Evolutionary conservation across 768 basidiomycete genomes (phyloP).

Genomic region (Tubosaeta sp.): DNA sequence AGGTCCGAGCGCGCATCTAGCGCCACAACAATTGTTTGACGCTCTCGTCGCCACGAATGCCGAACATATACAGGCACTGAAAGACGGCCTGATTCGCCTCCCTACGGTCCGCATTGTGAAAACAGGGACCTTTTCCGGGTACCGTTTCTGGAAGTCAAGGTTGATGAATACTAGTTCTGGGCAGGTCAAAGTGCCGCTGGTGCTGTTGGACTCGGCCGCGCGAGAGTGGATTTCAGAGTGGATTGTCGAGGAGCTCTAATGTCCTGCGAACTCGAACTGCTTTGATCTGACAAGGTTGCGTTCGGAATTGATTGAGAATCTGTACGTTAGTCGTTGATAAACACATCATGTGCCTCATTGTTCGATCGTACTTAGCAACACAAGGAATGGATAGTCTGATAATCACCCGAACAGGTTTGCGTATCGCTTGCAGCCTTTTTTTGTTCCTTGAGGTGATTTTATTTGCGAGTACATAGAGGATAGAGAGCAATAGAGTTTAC

Average conservation of each 20-base stretch:
- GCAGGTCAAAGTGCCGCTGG: constrained; percentile 18
- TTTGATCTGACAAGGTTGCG: too few species aligned
- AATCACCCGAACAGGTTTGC: too few species aligned
- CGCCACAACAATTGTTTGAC: constrained; percentile 6
- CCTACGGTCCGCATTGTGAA: constrained; percentile 23
- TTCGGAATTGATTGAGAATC: too few species aligned
- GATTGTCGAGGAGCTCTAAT: constrained; percentile 6
- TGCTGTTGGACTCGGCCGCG: background rate
- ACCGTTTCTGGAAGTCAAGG: constrained; percentile 10
- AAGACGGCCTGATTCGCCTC: background rate
- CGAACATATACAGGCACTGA: background rate
- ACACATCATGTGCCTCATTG: too few species aligned
- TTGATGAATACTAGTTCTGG: background rate
- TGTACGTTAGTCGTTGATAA: too few species aligned
- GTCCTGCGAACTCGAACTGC: too few species aligned
- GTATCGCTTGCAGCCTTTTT: too few species aligned
- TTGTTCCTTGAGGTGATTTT: too few species aligned
- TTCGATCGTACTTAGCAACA: too few species aligned
- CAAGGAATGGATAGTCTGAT: too few species aligned
- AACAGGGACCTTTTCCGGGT: constrained; percentile 19
- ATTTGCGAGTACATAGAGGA: too few species aligned
- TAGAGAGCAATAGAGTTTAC: too few species aligned
- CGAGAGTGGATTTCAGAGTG: constrained; percentile 14
- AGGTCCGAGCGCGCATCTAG: constrained; percentile 6
- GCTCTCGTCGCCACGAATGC: background rate